Base-by-base conservation (phyloP, 768 basidiomycete genomes). In the Tylopilus sp. region DNA sequence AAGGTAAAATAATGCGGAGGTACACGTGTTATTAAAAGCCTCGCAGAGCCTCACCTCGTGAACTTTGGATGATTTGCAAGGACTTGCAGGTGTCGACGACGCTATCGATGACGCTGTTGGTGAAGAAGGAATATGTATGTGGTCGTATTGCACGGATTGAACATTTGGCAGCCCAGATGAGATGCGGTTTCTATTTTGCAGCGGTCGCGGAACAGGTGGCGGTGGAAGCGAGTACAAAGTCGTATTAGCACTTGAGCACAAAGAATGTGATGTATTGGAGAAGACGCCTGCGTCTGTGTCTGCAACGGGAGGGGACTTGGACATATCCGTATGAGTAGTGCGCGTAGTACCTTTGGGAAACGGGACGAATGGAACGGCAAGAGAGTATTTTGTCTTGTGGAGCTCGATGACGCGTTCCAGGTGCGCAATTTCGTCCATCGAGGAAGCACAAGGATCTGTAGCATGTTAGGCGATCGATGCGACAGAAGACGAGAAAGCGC, bases 401-500 rank as follows among this genome's bases (percentile, higher is more conserved):
- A 88, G 69, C 1, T 73, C 60, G 4, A 71, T 69, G 10, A 87
- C 85, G 5, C 53, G 60, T 43, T 72, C 69, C 72, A 79, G 79
- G 57, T 90, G 87, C 3, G 59, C 52, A 7, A 82, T 72, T 64
- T 89, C 84, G 4, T 86, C 83, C 54, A 82, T 82, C 0, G 67
- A 62, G 10, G 81, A 79, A 17, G 51, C 50, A 62, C 79, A 85
- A 22, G 52, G 59, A 20, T 70, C 81, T 85, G 50, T 6, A 26
- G 5, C 3, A 12, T 6, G 15, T 20, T 55, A 15, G 50, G 33
- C 20, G 17, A 44, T 9, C 4, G 0, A 30, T 12, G n/a, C 13
- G 11, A 17, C 10, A 21, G 12, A 15, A 36, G 17, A 39, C 3
- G 25, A 23, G 26, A 13, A 47, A 13, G 58, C 78, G 22, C 26